Conservation (phyloP, 352 stramenopile genomes). For the Phytophthora melonis region DNA sequence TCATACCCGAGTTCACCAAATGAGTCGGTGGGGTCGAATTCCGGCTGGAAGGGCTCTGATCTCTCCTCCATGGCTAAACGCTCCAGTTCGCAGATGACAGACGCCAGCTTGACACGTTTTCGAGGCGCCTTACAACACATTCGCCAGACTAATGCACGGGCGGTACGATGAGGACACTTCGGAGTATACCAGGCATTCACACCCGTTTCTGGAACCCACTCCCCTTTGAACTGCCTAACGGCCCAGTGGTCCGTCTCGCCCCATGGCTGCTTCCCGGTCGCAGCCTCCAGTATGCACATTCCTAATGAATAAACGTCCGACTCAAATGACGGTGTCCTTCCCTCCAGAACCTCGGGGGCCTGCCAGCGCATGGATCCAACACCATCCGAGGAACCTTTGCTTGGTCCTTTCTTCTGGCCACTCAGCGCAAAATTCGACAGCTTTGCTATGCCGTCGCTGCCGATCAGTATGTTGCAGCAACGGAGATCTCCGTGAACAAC, state of each 20-base stretch:
- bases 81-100: background rate
- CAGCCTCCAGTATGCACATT: background rate
- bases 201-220: background rate
- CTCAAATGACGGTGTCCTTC: background rate
- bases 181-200: background rate
- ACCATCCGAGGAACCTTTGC: background rate
- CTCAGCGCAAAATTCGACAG: conserved; percentile 38
- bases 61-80: background rate
- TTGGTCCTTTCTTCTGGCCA: conserved; percentile 2
- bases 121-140: background rate
- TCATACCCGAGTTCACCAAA: background rate
- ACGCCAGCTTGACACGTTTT: background rate
- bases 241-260: background rate
- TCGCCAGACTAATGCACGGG: background rate
- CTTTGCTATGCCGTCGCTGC: conserved; percentile 23
- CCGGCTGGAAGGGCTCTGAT: background rate
- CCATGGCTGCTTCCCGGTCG: background rate
- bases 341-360: conserved; percentile 20
- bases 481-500: conserved; percentile 38
- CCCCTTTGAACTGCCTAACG: background rate
- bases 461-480: conserved; percentile 41
- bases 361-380: conserved; percentile 13
- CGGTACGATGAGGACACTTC: background rate
- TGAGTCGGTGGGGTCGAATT: background rate
- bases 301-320: conserved; percentile 1